These are phyloP conservation scores for Fusarium graminum DNA, from an alignment of 2,329 filamentous ascomycete species.

Conservation along the genomic window DNA sequence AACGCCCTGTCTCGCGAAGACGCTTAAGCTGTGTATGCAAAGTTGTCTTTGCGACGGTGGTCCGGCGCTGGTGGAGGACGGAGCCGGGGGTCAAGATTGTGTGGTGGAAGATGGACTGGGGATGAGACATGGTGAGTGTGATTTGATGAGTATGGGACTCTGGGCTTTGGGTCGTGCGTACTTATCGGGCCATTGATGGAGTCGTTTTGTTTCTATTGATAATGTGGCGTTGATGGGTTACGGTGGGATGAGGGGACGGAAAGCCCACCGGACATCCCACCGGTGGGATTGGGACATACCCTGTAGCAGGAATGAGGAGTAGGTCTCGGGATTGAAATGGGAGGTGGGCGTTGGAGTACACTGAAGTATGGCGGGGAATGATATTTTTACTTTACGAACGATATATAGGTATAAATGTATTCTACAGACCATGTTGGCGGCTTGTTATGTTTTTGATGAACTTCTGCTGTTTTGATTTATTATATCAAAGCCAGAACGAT, in stretches of 20 bases:
- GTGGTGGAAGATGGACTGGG: slow-evolving; percentile 27
- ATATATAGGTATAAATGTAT: neutral
- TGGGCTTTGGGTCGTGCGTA: neutral
- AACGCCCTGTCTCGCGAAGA: slow-evolving; percentile 64
- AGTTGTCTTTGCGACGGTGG: slow-evolving; percentile 20
- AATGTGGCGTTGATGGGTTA: neutral
- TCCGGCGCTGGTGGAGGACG: slow-evolving; percentile 5
- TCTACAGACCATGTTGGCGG: neutral
- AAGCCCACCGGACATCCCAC: slow-evolving; percentile 16
- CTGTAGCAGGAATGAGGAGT: neutral
- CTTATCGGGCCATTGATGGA: slow-evolving; percentile 2
- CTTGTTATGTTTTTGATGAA: too few species aligned
- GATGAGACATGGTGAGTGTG: slow-evolving; percentile 27
- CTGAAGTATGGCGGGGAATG: too few species aligned
- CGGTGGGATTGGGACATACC: neutral
- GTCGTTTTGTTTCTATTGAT: neutral
- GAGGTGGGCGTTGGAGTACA: neutral
- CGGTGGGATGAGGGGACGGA: slow-evolving; percentile 9
- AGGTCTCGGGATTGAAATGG: too few species aligned
- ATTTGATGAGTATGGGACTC: neutral
- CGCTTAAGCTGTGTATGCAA: slow-evolving; percentile 63
- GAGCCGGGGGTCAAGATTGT: slow-evolving; percentile 16
- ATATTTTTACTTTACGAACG: neutral
- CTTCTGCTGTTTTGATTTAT: too few species aligned
- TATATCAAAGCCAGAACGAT: too few species aligned